Evolutionary conservation across 306 rosid species (phyloP), one percentile per base, ranked within the genome.

Genomic region (Parietaria judaica): DNA sequence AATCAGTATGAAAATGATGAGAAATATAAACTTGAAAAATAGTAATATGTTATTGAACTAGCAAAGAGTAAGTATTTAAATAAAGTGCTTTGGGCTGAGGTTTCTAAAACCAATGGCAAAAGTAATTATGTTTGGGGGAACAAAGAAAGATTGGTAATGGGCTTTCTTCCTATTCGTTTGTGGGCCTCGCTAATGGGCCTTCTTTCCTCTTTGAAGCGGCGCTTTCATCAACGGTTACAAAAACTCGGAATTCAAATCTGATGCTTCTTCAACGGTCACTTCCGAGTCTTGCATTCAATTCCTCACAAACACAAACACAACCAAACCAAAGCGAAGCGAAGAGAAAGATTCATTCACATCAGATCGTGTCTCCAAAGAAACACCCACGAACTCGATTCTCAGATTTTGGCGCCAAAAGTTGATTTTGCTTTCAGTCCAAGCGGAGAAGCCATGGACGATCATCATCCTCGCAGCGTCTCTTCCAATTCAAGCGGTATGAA

Each of bases 221-320:
- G 36, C 8, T 36, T 38, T 51, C 72, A 70, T 51, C 72, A 70
- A 71, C 76, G 76, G 80, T 66, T 72, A 13, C 4, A 52, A 76
- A 61, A 44, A 8, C 43, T 51, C 43, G 38, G 66, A 70, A 51
- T 66, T 14, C 14, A 4, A 69, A 46, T 17, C 7, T 8, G 35
- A 38, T 37, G 4, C 0, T 14, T 36, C 5, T 35, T 64, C 72
- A 62, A 61, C 72, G 72, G 76, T 58, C 69, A 23, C 51, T 34
- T 61, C 49, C 53, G 38, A 34, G 52, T 13, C 43, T 17, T 52
- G 6, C 16, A 41, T 51, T 23, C 31, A 23, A 23, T 51, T 14
- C 11, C 15, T 57, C 14, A 48, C 12, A 35, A n/a, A 6, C 8
- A 65, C 13, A 2, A 46, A 5, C 4, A 15, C 48, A 16, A 16